These are phyloP conservation scores for Vitis hybrid DNA, from an alignment of 177 flowering plant genomes.

Conservation along the genomic window DNA sequence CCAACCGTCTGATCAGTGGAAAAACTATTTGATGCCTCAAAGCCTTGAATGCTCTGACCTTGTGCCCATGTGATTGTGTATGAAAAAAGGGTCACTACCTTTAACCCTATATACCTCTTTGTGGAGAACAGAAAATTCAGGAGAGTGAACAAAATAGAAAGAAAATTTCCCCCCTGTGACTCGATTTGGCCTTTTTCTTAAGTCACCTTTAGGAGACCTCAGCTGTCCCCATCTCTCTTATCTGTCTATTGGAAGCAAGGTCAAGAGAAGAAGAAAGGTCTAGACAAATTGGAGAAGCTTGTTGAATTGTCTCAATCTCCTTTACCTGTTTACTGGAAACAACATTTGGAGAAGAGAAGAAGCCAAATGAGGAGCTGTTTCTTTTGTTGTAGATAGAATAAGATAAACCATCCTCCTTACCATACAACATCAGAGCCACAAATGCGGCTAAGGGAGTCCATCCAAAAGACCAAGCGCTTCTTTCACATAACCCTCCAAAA, in stretches of 20 bases:
- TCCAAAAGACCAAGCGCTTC: conserved; percentile 38
- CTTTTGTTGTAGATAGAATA: conserved; percentile 15
- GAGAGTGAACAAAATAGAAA: background rate
- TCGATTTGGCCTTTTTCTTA: conserved; percentile 6
- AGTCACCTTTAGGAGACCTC: conserved; percentile 7
- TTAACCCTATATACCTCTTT: too few relatives aligned
- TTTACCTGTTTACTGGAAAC: too few relatives aligned
- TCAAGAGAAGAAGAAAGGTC: background rate
- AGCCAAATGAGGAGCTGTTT: background rate
- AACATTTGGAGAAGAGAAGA: too few relatives aligned
- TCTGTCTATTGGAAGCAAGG: conserved; percentile 8
- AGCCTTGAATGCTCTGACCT: background rate
- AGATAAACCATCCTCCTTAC: background rate
- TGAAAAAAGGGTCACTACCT: background rate
- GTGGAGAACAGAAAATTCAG: background rate
- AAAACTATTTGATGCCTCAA: background rate
- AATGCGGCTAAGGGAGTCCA: conserved; percentile 35
- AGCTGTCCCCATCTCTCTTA: conserved; percentile 16
- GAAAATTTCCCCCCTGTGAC: background rate
- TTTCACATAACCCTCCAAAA: conserved; percentile 28
- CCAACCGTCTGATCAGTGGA: conserved; percentile 1
- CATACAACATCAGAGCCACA: conserved; percentile 14
- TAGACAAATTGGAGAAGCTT: background rate
- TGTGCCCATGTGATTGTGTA: background rate
- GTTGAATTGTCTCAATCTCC: too few relatives aligned